Evolutionary conservation across 2,329 filamentous ascomycete species (phyloP).

Genomic region (Botrytis deweyae): DNA sequence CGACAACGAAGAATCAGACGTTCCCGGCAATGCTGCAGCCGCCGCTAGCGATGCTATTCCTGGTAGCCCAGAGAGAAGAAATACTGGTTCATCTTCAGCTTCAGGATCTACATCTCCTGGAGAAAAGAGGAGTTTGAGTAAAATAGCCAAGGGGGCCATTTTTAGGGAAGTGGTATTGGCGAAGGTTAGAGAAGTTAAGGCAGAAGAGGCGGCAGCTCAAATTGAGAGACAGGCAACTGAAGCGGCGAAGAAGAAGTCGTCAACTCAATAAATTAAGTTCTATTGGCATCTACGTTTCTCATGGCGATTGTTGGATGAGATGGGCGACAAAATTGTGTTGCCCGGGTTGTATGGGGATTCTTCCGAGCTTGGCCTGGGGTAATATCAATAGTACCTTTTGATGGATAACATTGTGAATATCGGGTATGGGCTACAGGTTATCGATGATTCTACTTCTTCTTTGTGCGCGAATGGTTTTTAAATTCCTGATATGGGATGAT

Average conservation of each 20-base stretch:
- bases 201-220: conserved; percentile 72
- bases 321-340: background rate
- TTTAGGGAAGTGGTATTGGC: conserved; percentile 93
- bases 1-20: conserved; percentile 70
- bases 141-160: conserved; percentile 65
- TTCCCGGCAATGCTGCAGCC: conserved; percentile 56
- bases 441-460: conserved; percentile 14
- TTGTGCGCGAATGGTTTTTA: background rate
- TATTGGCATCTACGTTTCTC: background rate
- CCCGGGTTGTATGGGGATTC: conserved; percentile 1
- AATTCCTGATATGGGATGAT: conserved; percentile 10
- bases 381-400: conserved; percentile 5
- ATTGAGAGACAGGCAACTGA: conserved; percentile 46
- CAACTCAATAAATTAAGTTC: conserved; percentile 23
- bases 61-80: conserved; percentile 24
- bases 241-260: conserved; percentile 34
- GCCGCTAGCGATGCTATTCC: conserved; percentile 50
- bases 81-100: conserved; percentile 23
- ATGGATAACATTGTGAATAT: conserved; percentile 20
- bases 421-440: conserved; percentile 1
- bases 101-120: conserved; percentile 25
- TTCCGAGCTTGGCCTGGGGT: conserved; percentile 16
- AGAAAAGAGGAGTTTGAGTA: conserved; percentile 47
- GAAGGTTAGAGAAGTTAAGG: conserved; percentile 90
- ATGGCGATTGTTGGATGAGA: background rate